Evolutionary conservation across 202 grass and related monocot genomes (phyloP), one percentile per base, ranked within the genome.

Genomic region (Setaria viridis): DNA sequence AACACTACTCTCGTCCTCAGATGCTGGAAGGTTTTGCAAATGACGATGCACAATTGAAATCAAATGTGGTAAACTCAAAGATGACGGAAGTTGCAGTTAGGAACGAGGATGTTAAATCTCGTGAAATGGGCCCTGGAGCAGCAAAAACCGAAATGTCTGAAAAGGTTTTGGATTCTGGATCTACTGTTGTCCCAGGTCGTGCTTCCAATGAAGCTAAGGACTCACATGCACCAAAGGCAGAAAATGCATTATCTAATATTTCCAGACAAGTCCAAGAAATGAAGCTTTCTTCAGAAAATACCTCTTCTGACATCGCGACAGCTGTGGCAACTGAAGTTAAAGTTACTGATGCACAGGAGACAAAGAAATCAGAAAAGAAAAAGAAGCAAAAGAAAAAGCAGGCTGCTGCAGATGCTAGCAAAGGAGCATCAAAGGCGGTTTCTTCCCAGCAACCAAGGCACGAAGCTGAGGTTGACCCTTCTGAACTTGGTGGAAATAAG

Each of bases 371-470:
- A 32, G 92, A 94, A 83, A 99, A 94, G 91, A 83, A 99, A 80
- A 99, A 87, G 87, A 94, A 93, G 82, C 85, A 88, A 56, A 99
- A 93, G 83, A 99, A 94, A 79, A 92, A 95, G 87, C 89, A 93
- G 64, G 47, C 82, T 80, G 76, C 56, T 80, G 70, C 65, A 70
- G 91, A 95, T 85, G 73, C 59, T 89, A 78, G 77, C 60, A 97
- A 93, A 94, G 92, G 68, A 76, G 64, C 82, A 46, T 67, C 78
- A 65, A 99, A 90, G 82, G 68, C 39, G 46, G 71, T 92, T 78
- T 68, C 87, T 66, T 37, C 75, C 43, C 85, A 94, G 58, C 85
- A 83, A 56, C 67, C 84, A 87, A 90, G 47, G 59, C 50, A 78
- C 43, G 86, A 90, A 74, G 71, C 58, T 84, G 88, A 89, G 91